These are phyloP conservation scores for Posidonia australis DNA, from an alignment of 106 monocot species.

Conservation along the genomic window DNA sequence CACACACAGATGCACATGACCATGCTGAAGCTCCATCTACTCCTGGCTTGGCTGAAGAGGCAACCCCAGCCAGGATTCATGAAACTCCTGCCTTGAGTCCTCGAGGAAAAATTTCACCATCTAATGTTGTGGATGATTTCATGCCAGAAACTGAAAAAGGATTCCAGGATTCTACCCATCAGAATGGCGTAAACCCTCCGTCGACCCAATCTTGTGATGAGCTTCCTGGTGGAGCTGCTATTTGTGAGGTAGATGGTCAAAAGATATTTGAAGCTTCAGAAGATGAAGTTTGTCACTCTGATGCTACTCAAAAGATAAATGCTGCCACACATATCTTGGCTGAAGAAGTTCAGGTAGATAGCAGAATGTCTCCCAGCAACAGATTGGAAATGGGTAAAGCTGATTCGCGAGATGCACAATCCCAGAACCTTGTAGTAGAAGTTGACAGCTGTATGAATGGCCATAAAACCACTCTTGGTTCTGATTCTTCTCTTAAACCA, in stretches of 20 bases:
- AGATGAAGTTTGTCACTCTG: no score
- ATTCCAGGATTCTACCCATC: not conserved
- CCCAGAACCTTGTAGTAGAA: constrained; percentile 10
- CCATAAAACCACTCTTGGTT: not conserved
- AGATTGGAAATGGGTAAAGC: not conserved
- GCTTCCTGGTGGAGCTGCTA: not conserved
- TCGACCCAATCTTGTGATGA: not conserved
- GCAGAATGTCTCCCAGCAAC: no score
- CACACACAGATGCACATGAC: constrained; percentile 31
- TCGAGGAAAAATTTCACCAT: constrained; percentile 7
- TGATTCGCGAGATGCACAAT: constrained; percentile 6
- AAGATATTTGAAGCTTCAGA: no score
- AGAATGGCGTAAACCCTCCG: not conserved
- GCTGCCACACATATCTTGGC: no score
- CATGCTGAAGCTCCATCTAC: constrained; percentile 61
- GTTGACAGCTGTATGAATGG: not conserved
- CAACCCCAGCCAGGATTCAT: constrained; percentile 39
- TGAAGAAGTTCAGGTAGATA: no score
- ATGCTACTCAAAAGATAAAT: no score
- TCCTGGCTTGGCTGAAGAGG: constrained; percentile 72
- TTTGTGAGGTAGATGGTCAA: no score
- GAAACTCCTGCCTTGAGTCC: constrained; percentile 35
- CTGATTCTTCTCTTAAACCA: constrained; percentile 23
- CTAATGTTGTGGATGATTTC: constrained; percentile 11
- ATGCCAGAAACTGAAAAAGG: constrained; percentile 5